A percentile compares a stretch with the other conserved stretches of the same genome.
phyloP scores from a whole-genome alignment of 257 asterid species.

The Asclepias syriaca region DNA sequence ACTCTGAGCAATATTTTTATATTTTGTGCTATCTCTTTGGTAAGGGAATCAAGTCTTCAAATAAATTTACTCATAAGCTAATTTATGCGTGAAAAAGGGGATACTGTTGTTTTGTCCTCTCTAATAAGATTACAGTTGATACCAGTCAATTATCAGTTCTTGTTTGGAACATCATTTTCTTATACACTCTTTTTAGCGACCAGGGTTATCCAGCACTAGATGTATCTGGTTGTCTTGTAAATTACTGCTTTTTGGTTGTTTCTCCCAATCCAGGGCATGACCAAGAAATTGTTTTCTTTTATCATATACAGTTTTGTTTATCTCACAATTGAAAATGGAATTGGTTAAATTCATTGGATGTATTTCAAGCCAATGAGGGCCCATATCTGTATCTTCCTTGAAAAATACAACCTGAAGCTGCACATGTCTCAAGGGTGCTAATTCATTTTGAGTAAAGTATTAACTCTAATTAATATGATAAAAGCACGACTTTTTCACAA shows the following conservation, averaged over 20 bases:
- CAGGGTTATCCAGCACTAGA: neutral
- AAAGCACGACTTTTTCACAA: no score
- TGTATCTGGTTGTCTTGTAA: neutral
- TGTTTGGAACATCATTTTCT: neutral
- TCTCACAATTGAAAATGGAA: neutral
- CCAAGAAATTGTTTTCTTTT: neutral
- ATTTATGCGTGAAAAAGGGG: neutral
- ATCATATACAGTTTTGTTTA: neutral
- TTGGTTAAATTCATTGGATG: neutral
- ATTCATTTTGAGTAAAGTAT: no score
- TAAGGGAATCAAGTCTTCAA: neutral
- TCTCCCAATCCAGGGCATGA: neutral
- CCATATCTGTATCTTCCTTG: neutral
- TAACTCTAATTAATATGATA: no score
- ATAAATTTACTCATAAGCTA: neutral
- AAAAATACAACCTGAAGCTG: no score
- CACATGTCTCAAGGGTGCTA: no score
- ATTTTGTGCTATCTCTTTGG: neutral
- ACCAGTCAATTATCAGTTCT: neutral
- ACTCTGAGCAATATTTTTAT: constrained; percentile 59
- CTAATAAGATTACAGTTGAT: constrained; percentile 7
- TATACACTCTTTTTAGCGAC: neutral
- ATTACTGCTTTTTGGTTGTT: neutral
- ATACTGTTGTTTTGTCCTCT: neutral
- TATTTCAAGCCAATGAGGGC: neutral